These are phyloP conservation scores for Ophiostoma sp. DNA, from an alignment of 2,329 filamentous ascomycete genomes.

Conservation along the genomic window DNA sequence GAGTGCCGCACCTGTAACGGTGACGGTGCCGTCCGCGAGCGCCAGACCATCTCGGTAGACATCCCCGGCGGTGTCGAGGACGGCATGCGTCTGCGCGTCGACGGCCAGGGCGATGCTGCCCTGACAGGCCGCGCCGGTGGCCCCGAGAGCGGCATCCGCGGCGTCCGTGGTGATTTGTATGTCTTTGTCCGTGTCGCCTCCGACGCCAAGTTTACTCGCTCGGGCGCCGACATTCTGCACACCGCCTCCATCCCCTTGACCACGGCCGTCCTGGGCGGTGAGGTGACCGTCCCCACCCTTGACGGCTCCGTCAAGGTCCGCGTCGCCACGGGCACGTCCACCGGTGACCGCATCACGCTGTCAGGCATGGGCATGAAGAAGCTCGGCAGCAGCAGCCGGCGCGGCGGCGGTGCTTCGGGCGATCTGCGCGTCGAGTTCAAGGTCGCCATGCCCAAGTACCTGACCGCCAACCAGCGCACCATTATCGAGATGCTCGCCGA, in stretches of 20 bases:
- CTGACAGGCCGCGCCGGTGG: slow-evolving; percentile 66
- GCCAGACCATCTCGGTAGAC: slow-evolving; percentile 81
- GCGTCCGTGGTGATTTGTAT: slow-evolving; percentile 83
- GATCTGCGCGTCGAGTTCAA: slow-evolving; percentile 94
- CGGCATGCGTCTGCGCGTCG: slow-evolving; percentile 85
- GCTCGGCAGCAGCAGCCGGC: slow-evolving; percentile 63
- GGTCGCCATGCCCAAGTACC: slow-evolving; percentile 91
- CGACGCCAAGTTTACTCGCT: slow-evolving; percentile 84
- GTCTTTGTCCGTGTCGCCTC: slow-evolving; percentile 87
- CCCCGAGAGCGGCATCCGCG: slow-evolving; percentile 51
- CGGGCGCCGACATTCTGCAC: slow-evolving; percentile 87
- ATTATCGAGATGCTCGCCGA: slow-evolving; percentile 95
- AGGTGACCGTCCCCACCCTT: slow-evolving; percentile 84
- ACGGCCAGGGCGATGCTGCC: slow-evolving; percentile 84
- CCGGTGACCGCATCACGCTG: slow-evolving; percentile 87
- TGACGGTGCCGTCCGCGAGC: slow-evolving; percentile 79
- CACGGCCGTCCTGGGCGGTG: slow-evolving; percentile 87
- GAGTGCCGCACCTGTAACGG: slow-evolving; percentile 81
- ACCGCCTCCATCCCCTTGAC: slow-evolving; percentile 89
- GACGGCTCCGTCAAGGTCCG: slow-evolving; percentile 89
- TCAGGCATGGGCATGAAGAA: slow-evolving; percentile 93
- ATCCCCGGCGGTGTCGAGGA: slow-evolving; percentile 96
- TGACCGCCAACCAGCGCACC: slow-evolving; percentile 86
- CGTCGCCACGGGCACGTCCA: slow-evolving; percentile 86
- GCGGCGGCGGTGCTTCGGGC: slow-evolving; percentile 65